Conservation (phyloP, 2,329 filamentous ascomycete species). For the Ophiostoma sp. region DNA sequence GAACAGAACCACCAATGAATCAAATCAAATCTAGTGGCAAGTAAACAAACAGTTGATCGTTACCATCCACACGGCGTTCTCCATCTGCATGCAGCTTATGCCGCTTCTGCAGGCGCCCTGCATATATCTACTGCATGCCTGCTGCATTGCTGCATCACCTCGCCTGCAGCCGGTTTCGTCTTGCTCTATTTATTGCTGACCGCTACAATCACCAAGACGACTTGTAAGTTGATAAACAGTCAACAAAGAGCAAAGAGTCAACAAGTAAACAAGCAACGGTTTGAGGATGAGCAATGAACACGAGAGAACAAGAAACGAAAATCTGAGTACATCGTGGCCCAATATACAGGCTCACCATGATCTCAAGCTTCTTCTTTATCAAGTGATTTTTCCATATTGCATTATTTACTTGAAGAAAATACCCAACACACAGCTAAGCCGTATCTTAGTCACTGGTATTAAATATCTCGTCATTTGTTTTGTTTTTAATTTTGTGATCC, state of each 20-base stretch:
- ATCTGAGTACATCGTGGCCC: no score
- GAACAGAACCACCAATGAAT: background rate
- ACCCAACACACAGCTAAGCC: no score
- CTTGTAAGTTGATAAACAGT: slow-evolving; percentile 14
- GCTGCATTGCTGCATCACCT: slow-evolving; percentile 14
- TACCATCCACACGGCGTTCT: background rate
- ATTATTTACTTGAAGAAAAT: no score
- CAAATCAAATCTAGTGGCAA: background rate
- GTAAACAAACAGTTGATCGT: background rate
- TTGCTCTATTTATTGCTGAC: slow-evolving; percentile 12
- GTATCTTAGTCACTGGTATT: no score
- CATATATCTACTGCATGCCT: background rate
- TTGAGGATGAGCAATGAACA: no score
- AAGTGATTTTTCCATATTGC: no score
- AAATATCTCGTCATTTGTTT: no score
- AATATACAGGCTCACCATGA: no score
- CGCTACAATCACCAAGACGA: slow-evolving; percentile 22
- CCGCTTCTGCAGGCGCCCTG: slow-evolving; percentile 14
- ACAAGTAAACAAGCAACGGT: background rate
- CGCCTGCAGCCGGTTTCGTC: slow-evolving; percentile 3
- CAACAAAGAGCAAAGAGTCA: background rate
- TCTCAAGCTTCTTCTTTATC: no score
- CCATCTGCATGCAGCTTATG: background rate
- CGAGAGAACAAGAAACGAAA: no score
- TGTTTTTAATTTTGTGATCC: no score